phyloP scores from a whole-genome alignment of 495 filamentous ascomycete genomes.

The Staphylotrichum tortipilum region DNA sequence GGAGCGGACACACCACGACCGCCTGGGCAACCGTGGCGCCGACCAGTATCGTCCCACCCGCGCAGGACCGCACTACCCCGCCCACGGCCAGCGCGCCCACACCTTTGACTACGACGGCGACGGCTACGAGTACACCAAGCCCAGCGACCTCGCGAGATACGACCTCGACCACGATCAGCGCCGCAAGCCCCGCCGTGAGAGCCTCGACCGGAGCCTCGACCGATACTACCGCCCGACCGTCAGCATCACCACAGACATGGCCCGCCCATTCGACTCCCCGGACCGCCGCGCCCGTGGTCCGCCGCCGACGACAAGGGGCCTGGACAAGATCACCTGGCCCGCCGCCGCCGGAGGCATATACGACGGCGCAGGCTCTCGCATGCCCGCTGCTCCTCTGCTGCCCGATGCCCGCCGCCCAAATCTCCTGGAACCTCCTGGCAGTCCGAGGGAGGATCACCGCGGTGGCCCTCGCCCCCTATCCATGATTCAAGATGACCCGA shows the following conservation, averaged over 20 bases:
- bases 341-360: conserved; percentile 30
- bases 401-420: conserved; percentile 27
- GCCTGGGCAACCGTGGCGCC: conserved; percentile 20
- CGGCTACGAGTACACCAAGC: conserved; percentile 65
- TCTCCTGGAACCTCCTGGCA: conserved; percentile 25
- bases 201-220: conserved; percentile 45
- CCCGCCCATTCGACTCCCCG: conserved; percentile 31
- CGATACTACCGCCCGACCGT: conserved; percentile 57
- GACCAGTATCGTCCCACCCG: conserved; percentile 34
- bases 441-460: conserved; percentile 26
- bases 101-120: conserved; percentile 55
- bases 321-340: conserved; percentile 47
- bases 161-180: conserved; percentile 46
- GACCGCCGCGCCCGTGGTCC: conserved; percentile 44
- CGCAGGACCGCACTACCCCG: conserved; percentile 26
- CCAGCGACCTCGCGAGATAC: conserved; percentile 58
- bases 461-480: conserved; percentile 34
- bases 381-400: conserved; percentile 32
- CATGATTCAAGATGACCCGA: conserved; percentile 36
- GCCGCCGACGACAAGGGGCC: conserved; percentile 52
- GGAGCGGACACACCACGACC: conserved; percentile 37
- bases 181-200: conserved; percentile 39
- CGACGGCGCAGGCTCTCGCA: conserved; percentile 36
- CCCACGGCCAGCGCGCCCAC: conserved; percentile 22
- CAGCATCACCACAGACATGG: conserved; percentile 50